Base-by-base conservation (phyloP, 192 early-diverging fungal genomes). In the Rhizophagus prolifer region DNA sequence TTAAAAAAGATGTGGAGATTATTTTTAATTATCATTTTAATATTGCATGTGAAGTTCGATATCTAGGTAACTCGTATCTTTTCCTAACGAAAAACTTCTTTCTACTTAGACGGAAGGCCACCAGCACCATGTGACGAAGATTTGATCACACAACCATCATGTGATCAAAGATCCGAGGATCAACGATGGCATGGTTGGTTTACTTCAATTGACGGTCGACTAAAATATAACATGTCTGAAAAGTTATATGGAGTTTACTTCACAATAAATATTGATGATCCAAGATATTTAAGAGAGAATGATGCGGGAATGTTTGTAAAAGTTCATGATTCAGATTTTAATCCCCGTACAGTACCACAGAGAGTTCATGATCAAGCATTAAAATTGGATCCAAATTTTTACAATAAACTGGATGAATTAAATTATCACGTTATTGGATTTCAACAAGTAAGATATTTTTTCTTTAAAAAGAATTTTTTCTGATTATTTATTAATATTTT, bases 321-420 rank as follows among this genome's bases (percentile, higher is more conserved):
- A 47, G 74, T 62, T 21, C 64, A 46, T 65, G 74, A 75, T 54
- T 75, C 74, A 28, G 74, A 65, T 41, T 75, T 75, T 50, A 65
- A 75, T 65, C 74, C 74, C 5, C 60, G 30, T 44, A 75, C 74
- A 5, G 25, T 75, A 21, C 25, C 34, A 50, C 16, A 21, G 19
- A 26, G 30, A 4, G 30, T 38, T 30, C 25, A 75, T 47, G 23
- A 65, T n/a, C 21, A 25, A 16, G 54, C 63, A 16, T 21, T 28
- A 65, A 25, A 65, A 28, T 28, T 65, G 2, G 74, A 75, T 50
- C n/a, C 36, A 28, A 21, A 75, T 50, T 75, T 75, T 47, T 75
- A 47, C 26, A 10, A 28, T 0, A 28, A 10, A 21, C 16, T 75
- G 28, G 62, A 75, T 47, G 61, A 75, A 21, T 63, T 50, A 16